These are phyloP conservation scores for Bisporella sp. DNA, from an alignment of 2,329 filamentous ascomycete species.

Conservation along the genomic window DNA sequence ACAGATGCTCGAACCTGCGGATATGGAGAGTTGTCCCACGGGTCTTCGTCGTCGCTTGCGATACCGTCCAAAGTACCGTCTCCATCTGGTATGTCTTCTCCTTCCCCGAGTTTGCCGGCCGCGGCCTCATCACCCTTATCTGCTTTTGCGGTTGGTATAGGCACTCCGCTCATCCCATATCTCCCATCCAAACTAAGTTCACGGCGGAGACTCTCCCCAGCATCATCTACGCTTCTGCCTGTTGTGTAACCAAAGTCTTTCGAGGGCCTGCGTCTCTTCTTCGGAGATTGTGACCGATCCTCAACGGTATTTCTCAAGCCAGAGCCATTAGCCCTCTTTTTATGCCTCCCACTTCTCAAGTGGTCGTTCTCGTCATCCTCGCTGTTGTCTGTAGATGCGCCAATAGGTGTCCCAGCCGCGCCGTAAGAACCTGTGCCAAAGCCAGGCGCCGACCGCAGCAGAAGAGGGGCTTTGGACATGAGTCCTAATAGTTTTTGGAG, in stretches of 20 bases:
- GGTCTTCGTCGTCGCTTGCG: conserved; percentile 40
- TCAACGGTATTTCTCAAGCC: conserved; percentile 21
- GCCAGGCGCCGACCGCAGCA: conserved; percentile 52
- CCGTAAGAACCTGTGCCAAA: conserved; percentile 56
- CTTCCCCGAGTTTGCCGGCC: conserved; percentile 28
- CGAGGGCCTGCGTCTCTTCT: neutral
- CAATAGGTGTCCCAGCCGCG: conserved; percentile 39
- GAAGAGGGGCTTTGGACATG: conserved; percentile 45
- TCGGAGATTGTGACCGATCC: neutral
- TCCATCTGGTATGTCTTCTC: conserved; percentile 31
- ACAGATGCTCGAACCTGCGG: conserved; percentile 76
- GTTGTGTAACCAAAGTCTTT: conserved; percentile 2
- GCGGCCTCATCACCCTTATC: conserved; percentile 1
- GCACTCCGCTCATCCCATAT: conserved; percentile 13
- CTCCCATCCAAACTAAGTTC: conserved; percentile 10
- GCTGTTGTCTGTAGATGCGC: conserved; percentile 31
- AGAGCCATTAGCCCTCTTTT: conserved; percentile 20
- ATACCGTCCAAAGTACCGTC: conserved; percentile 25
- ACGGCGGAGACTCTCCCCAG: conserved; percentile 2
- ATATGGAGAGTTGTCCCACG: conserved; percentile 67
- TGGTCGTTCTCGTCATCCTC: conserved; percentile 25
- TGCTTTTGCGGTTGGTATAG: conserved; percentile 26
- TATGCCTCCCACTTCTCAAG: conserved; percentile 15
- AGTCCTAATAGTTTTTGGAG: conserved; percentile 17
- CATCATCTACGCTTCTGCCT: conserved; percentile 12